Base-by-base conservation (phyloP, 202 grass and related monocot genomes). In the Saccharum hybrid region DNA sequence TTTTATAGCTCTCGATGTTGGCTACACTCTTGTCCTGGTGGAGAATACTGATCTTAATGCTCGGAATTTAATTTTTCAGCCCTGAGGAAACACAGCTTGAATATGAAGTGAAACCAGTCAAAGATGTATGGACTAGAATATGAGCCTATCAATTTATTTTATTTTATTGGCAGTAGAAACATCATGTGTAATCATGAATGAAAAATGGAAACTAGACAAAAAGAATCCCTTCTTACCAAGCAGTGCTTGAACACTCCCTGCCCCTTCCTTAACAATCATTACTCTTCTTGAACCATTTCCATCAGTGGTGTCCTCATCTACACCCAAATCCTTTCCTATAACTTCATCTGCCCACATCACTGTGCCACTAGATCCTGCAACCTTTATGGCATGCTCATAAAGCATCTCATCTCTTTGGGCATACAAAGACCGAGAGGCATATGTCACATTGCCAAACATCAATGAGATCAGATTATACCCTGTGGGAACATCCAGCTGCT, bases 381-480 rank as follows among this genome's bases (percentile, higher is more conserved):
- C 78, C 61, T 75, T 60, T 26, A 26, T 54, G 61, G 92, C 93
- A 49, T 95, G 89, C 51, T 98, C 83, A 77, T 81, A 57, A 76
- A 98, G 89, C 91, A 98, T 95, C 83, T 95, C 83, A 23, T 90
- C 86, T 87, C 96, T 90, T 21, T 84, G 72, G 33, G 93, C 72
- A 69, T 98, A 98, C 37, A 73, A 18, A 2, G 93, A 87, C 40
- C 96, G 75, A 18, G 93, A 77, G 5, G 54, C 70, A 75, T 93
- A 95, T 10, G 66, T 86, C 71, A 92, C 89, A 65, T 81, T 88
- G 39, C 87, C 89, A 46, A 90, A 98, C 93, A 95, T 92, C 76
- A 92, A 81, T 22, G 96, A 92, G 62, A 98, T 71, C 62, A 96
- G 75, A 83, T 98, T 98, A 74, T 98, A 96, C 45, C 96, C 92